Evolutionary conservation across 176 grass and related monocot genomes (phyloP).

Genomic region (Oryza australiensis): DNA sequence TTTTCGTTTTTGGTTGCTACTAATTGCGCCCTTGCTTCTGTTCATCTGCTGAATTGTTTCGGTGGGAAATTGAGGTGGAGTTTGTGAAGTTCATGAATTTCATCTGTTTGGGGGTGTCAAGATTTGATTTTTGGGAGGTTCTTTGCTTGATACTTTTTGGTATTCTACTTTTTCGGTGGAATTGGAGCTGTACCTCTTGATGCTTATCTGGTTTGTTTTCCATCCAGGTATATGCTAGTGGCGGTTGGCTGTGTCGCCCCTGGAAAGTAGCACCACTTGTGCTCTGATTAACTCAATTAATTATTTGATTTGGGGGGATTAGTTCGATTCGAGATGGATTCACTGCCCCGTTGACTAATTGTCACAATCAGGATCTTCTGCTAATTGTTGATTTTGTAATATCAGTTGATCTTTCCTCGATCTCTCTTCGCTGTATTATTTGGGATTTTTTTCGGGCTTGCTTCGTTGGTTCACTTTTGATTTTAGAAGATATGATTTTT

Average conservation of each 20-base stretch:
- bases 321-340: background rate
- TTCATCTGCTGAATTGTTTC: background rate
- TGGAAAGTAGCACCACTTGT: background rate
- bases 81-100: background rate
- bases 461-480: background rate
- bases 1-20: background rate
- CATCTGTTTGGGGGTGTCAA: background rate
- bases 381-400: background rate
- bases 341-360: background rate
- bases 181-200: slow-evolving; percentile 1
- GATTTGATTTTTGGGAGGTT: slow-evolving; percentile 3
- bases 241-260: background rate
- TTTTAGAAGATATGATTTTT: background rate
- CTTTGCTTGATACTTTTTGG: background rate
- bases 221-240: background rate
- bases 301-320: background rate
- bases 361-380: background rate
- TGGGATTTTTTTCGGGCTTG: background rate
- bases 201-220: background rate
- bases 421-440: slow-evolving; percentile 5
- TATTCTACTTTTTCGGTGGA: background rate
- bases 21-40: background rate
- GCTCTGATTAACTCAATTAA: background rate
- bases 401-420: background rate
- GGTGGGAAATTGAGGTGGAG: background rate